Conservation (phyloP, 2,329 filamentous ascomycete genomes). For the Cladosporium velox region DNA sequence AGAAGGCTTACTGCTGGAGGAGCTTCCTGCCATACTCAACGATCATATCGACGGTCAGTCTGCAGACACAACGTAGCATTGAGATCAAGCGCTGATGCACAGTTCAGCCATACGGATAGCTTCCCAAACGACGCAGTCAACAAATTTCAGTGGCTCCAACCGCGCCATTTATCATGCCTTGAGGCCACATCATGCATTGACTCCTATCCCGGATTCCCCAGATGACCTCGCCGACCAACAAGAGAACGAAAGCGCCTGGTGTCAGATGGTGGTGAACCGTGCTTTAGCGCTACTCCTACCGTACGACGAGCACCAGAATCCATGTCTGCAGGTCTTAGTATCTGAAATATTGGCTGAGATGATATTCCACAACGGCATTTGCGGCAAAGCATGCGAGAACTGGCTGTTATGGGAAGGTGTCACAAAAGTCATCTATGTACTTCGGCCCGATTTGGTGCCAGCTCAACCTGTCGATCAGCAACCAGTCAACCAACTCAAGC, state of each 20-base stretch:
- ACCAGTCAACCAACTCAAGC: constrained; percentile 52
- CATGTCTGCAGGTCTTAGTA: constrained; percentile 78
- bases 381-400: constrained; percentile 78
- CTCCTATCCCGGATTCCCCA: constrained; percentile 68
- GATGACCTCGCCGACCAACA: constrained; percentile 55
- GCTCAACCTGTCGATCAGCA: constrained; percentile 28
- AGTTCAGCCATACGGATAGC: constrained; percentile 28
- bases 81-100: constrained; percentile 5
- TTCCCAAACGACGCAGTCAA: neutral
- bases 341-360: constrained; percentile 87
- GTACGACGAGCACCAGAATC: constrained; percentile 88
- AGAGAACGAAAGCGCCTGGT: constrained; percentile 79
- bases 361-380: constrained; percentile 79
- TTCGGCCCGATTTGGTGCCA: constrained; percentile 37
- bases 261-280: constrained; percentile 82
- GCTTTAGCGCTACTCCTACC: constrained; percentile 81
- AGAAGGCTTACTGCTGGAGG: constrained; percentile 80
- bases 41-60: constrained; percentile 73
- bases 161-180: constrained; percentile 72
- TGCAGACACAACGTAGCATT: neutral
- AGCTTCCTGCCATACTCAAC: constrained; percentile 79
- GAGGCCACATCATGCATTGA: constrained; percentile 76
- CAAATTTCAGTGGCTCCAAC: neutral
- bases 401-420: constrained; percentile 87
- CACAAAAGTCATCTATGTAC: constrained; percentile 64